These are phyloP conservation scores for Retiboletus flavoniger DNA, from an alignment of 1,284 basidiomycete species.

Conservation along the genomic window DNA sequence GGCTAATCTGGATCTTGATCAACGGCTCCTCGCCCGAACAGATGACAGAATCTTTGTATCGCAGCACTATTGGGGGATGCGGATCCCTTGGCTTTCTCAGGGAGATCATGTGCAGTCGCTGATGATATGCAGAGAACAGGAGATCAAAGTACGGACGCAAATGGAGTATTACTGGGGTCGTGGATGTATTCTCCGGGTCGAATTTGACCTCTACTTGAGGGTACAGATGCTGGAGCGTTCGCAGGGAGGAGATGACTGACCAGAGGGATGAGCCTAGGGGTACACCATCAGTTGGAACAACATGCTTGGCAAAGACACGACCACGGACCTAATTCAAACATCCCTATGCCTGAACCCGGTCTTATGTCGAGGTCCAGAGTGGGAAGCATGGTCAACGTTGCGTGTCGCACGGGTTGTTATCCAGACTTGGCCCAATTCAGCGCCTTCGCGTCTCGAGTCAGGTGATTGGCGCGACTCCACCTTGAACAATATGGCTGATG, in stretches of 20 bases:
- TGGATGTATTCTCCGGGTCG: conserved; percentile 70
- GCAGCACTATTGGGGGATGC: conserved; percentile 62
- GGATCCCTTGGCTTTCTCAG: conserved; percentile 62
- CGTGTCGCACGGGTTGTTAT: neutral
- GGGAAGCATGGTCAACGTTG: conserved; percentile 50
- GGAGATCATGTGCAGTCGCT: conserved; percentile 74
- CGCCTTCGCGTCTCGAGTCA: conserved; percentile 7
- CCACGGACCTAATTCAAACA: conserved; percentile 69
- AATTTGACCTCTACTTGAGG: conserved; percentile 84
- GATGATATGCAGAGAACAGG: conserved; percentile 73
- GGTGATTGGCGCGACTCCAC: conserved; percentile 1
- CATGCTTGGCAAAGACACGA: neutral
- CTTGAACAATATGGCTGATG: conserved; percentile 36
- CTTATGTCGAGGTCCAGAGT: conserved; percentile 71
- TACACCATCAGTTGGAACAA: conserved; percentile 5
- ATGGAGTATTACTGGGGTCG: conserved; percentile 74
- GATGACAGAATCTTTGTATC: conserved; percentile 67
- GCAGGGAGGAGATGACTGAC: conserved; percentile 72
- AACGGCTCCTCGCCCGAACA: conserved; percentile 59
- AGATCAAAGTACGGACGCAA: conserved; percentile 77
- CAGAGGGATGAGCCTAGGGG: conserved; percentile 73
- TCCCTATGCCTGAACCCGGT: conserved; percentile 75
- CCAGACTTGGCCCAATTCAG: conserved; percentile 18
- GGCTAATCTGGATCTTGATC: conserved; percentile 64
- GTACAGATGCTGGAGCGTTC: conserved; percentile 61